These are phyloP conservation scores for Rhodotorula sp. DNA, from an alignment of 1,284 basidiomycete species.

Conservation along the genomic window DNA sequence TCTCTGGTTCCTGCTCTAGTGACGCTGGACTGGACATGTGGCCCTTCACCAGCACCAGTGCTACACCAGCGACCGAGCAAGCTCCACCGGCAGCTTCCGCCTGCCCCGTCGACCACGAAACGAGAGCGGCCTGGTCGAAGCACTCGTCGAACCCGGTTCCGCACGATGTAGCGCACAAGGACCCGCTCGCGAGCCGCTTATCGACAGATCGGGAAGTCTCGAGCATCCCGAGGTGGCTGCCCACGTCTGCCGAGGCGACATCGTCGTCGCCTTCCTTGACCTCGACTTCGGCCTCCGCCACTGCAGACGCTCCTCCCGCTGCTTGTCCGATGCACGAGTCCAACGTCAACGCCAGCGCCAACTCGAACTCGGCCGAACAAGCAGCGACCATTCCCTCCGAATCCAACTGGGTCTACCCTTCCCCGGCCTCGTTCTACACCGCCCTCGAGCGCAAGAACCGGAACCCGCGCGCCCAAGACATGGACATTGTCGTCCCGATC, in stretches of 20 bases:
- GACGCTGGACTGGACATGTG: not conserved
- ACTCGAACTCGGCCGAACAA: conserved; percentile 10
- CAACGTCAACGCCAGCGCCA: conserved; percentile 15
- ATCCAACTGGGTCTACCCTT: conserved; percentile 94
- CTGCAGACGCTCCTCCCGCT: conserved; percentile 16
- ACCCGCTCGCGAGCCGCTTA: conserved; percentile 53
- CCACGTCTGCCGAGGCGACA: not conserved
- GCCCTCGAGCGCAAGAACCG: conserved; percentile 95
- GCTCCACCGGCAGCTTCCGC: conserved; percentile 5
- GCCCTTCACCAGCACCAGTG: conserved; percentile 11
- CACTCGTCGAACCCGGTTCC: conserved; percentile 19
- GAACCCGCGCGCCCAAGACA: conserved; percentile 69
- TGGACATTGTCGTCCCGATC: conserved; percentile 94
- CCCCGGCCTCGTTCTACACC: conserved; percentile 91
- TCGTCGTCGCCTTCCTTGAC: conserved; percentile 12
- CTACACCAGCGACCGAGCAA: not conserved
- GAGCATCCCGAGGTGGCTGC: conserved; percentile 71
- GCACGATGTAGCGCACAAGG: conserved; percentile 36
- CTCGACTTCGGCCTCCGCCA: conserved; percentile 13
- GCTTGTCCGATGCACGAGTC: conserved; percentile 23
- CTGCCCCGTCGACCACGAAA: conserved; percentile 49
- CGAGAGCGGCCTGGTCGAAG: conserved; percentile 50
- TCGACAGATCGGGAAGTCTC: conserved; percentile 70
- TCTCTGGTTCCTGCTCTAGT: not conserved
- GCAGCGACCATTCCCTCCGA: conserved; percentile 53